phyloP scores from a whole-genome alignment of 495 filamentous ascomycete species.

The Penicillium cinerascens region DNA sequence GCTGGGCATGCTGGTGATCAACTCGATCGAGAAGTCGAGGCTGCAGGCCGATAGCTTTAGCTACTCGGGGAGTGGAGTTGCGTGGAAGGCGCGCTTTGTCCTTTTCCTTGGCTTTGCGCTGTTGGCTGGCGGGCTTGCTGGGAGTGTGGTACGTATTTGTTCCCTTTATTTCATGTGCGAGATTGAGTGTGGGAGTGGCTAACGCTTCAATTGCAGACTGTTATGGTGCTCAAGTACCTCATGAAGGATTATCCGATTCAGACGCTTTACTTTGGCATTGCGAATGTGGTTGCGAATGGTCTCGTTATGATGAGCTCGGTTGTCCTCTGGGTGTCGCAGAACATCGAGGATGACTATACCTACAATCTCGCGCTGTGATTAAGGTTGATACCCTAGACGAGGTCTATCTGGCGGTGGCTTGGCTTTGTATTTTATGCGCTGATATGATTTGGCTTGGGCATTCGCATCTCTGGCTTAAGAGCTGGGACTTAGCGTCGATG shows the following conservation, averaged over 20 bases:
- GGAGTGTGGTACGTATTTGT: slow-evolving; percentile 59
- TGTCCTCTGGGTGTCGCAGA: slow-evolving; percentile 95
- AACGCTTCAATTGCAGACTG: slow-evolving; percentile 49
- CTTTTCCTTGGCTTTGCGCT: slow-evolving; percentile 94
- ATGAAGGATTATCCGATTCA: slow-evolving; percentile 75
- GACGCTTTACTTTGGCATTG: slow-evolving; percentile 88
- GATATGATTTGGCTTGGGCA: slow-evolving; percentile 15
- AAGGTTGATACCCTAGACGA: neutral
- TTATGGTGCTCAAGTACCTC: slow-evolving; percentile 88
- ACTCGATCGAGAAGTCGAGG: slow-evolving; percentile 90
- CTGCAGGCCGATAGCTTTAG: slow-evolving; percentile 82
- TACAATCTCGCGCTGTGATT: slow-evolving; percentile 82
- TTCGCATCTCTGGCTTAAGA: slow-evolving; percentile 9
- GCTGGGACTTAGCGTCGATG: slow-evolving; percentile 19
- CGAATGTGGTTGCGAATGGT: slow-evolving; percentile 85
- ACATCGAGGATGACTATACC: slow-evolving; percentile 98
- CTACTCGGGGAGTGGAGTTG: slow-evolving; percentile 81
- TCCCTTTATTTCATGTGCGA: slow-evolving; percentile 15
- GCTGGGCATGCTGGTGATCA: slow-evolving; percentile 98
- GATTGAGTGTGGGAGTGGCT: neutral
- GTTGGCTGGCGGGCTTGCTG: slow-evolving; percentile 91
- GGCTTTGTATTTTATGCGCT: slow-evolving; percentile 23
- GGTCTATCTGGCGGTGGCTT: neutral
- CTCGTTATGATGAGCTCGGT: slow-evolving; percentile 85
- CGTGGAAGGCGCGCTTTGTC: slow-evolving; percentile 95